A percentile compares a stretch with the other conserved stretches of the same genome.
Evolutionary conservation across 73 alveolate genomes (phyloP).

Genomic region (Blepharisma japonicum): DNA sequence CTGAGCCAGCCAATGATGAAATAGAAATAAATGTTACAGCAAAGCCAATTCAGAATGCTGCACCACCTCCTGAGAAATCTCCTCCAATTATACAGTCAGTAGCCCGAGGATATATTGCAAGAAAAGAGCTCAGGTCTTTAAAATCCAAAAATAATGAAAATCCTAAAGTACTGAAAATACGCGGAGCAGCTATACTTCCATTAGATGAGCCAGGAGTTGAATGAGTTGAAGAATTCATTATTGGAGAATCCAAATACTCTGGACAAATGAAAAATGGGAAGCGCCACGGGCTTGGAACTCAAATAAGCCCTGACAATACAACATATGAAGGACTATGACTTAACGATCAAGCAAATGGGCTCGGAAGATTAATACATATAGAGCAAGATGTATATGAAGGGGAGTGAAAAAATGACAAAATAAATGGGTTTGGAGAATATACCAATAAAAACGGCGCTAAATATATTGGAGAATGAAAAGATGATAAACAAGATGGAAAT

Average conservation of each 20-base stretch:
- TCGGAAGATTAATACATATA: conserved; percentile 74
- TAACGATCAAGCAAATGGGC: conserved; percentile 65
- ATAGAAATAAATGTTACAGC: too few species aligned
- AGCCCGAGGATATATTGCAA: background rate
- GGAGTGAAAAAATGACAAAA: conserved; percentile 78
- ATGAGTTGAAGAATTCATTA: conserved; percentile 42
- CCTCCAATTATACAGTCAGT: background rate
- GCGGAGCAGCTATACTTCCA: background rate
- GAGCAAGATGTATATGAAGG: conserved; percentile 87
- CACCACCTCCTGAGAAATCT: too few species aligned
- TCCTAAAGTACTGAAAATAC: background rate
- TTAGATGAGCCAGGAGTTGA: conserved; percentile 42
- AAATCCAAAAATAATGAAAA: background rate
- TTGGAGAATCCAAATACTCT: conserved; percentile 53
- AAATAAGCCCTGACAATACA: conserved; percentile 55
- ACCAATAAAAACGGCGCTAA: conserved; percentile 68
- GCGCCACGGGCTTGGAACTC: conserved; percentile 58
- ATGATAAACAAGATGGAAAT: conserved; percentile 57
- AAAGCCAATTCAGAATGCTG: too few species aligned
- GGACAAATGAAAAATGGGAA: conserved; percentile 76
- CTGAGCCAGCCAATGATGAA: too few species aligned
- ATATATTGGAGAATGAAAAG: conserved; percentile 65
- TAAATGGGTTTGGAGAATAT: conserved; percentile 71
- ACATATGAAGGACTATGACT: conserved; percentile 54
- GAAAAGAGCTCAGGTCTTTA: background rate